A percentile compares a stretch with the other conserved stretches of the same genome.
Conservation (phyloP, 2,329 filamentous ascomycete species). For the Exophiala alcalophila region DNA sequence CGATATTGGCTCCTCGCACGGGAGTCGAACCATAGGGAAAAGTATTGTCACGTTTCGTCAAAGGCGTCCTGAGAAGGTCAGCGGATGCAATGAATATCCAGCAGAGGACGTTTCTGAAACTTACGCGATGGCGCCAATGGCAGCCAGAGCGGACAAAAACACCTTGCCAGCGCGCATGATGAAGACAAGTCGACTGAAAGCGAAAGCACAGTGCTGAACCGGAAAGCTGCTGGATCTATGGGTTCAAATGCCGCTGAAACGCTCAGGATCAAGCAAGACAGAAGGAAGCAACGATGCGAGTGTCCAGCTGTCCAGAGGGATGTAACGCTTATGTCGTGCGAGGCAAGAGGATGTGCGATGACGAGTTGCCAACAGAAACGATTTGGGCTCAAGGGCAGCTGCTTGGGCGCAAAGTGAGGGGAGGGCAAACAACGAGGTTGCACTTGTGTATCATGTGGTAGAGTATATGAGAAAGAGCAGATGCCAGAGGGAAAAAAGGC, state of each 20-base stretch:
- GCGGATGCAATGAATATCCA: background rate
- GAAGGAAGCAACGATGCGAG: no score
- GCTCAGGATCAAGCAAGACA: no score
- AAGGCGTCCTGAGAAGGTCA: conserved; percentile 23
- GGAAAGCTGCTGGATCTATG: no score
- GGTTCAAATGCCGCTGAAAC: no score
- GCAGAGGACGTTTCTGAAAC: conserved; percentile 1
- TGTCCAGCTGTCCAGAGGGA: no score
- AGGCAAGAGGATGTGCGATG: background rate
- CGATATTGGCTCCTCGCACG: conserved; percentile 59
- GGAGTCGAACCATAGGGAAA: conserved; percentile 26
- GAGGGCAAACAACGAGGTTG: conserved; percentile 1
- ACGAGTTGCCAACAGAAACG: no score
- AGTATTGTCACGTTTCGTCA: conserved; percentile 23
- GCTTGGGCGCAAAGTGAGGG: conserved; percentile 2
- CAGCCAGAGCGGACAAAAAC: conserved; percentile 22
- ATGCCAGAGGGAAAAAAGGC: conserved; percentile 1
- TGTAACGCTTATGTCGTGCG: conserved; percentile 4
- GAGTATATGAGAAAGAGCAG: no score
- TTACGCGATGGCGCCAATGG: conserved; percentile 21
- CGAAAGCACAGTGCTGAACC: no score
- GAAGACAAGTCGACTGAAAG: no score
- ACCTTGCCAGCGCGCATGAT: conserved; percentile 14
- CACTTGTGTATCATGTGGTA: conserved; percentile 9
- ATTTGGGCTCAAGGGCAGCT: background rate